Base-by-base conservation (phyloP, 164 flowering plant species). In the Sedum album region DNA sequence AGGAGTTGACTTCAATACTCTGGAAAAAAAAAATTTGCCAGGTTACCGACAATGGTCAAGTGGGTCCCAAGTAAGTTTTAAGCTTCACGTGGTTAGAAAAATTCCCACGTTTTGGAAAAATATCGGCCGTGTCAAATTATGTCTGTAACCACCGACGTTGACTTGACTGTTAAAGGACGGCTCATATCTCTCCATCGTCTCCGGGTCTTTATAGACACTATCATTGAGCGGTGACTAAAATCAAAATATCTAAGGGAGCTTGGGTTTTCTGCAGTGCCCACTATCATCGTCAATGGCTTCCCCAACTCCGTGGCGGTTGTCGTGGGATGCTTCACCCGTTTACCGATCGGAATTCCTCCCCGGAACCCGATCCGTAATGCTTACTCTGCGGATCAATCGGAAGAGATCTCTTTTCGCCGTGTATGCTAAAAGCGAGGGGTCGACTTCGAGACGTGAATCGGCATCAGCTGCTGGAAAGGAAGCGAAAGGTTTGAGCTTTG, bases 381-480 rank as follows among this genome's bases (percentile, higher is more conserved):
- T 28, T 33, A 15, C 20, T 4, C 14, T 57, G 20, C 62, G 62
- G 35, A 28, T 57, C 33, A 20, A 57, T 57, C 62, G 62, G 62
- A 28, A 33, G n/a, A 28, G 31, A 57, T 30, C 62, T 28, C 62
- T 33, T 57, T 26, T 14, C 6, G 31, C 62, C 11, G 18, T 57
- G 62, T 14, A 33, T 33, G 5, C 62, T 17, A 57, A 26, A 55
- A 55, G 14, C 30, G 30, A 55, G 31, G 60, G 30, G 23, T 8
- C 31, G 15, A 55, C 11, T 55, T 23, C 60, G 4, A 55, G 60
- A 9, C 60, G 30, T 55, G 31, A 55, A 28, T 28, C 62, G 7
- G 62, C 57, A 21, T 51, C 57, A 51, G 57, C 62, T 57, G 31
- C 62, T 26, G 62, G 33, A 28, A 57, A 28, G 18, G 62, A 57